Conservation (phyloP, 1,284 basidiomycete species). For the Puccinia polysora region DNA sequence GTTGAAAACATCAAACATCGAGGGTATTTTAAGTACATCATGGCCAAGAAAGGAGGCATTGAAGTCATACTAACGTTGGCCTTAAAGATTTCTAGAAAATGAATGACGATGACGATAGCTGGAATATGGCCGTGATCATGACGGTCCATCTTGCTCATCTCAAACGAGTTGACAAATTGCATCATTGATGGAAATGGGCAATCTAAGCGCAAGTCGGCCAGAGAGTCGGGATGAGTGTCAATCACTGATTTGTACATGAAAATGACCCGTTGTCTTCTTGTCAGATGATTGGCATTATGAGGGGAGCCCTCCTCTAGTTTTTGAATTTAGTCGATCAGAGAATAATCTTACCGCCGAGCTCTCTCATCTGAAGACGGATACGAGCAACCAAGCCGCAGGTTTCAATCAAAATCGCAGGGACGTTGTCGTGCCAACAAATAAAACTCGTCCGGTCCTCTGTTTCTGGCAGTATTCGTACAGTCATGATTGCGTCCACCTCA, state of each 20-base stretch:
- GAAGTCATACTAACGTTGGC: conserved; percentile 57
- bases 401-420: conserved; percentile 68
- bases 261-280: conserved; percentile 2
- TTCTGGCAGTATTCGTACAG: conserved; percentile 63
- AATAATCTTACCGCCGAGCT: conserved; percentile 66
- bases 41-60: background rate
- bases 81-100: conserved; percentile 76
- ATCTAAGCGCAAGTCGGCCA: conserved; percentile 79
- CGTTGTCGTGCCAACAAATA: conserved; percentile 55
- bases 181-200: conserved; percentile 77
- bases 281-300: conserved; percentile 28
- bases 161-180: conserved; percentile 66
- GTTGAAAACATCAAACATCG: conserved; percentile 44
- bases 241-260: conserved; percentile 62
- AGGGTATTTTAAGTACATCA: background rate
- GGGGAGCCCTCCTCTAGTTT: background rate
- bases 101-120: conserved; percentile 78
- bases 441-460: conserved; percentile 43
- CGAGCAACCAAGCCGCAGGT: conserved; percentile 84
- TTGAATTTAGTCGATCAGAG: background rate
- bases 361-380: conserved; percentile 76
- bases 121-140: conserved; percentile 83
- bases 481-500: conserved; percentile 67
- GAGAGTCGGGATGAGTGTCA: conserved; percentile 82
- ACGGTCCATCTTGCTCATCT: conserved; percentile 70